Percentiles rank a stretch among this genome's conserved stretches.
Evolutionary conservation across 148 eudicot genomes (phyloP).

Genomic region (Vaccinium vitisidaea): DNA sequence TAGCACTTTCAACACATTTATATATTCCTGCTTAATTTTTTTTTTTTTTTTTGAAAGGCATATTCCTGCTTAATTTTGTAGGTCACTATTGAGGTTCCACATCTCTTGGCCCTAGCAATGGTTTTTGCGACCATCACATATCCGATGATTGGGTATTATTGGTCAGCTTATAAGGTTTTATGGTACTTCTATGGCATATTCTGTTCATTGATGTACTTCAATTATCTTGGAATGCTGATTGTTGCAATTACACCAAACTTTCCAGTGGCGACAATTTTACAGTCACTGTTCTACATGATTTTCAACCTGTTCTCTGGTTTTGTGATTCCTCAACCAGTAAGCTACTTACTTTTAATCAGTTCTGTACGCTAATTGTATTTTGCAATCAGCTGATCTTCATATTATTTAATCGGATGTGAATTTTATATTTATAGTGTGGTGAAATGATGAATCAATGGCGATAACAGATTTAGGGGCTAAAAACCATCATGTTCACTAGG

Average conservation of each 20-base stretch:
- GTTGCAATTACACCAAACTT: slow-evolving; percentile 28
- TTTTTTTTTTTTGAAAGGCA: no score
- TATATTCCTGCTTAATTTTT: not conserved
- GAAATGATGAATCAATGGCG: not conserved
- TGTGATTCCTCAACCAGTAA: slow-evolving; percentile 68
- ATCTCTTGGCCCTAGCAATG: slow-evolving; percentile 45
- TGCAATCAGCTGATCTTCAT: not conserved
- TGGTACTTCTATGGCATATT: slow-evolving; percentile 17
- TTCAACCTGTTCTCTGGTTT: slow-evolving; percentile 68
- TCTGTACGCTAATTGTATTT: not conserved
- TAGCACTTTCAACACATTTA: not conserved
- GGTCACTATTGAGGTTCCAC: slow-evolving; percentile 56
- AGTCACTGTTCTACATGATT: slow-evolving; percentile 42
- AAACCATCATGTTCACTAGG: not conserved
- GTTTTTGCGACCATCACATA: slow-evolving; percentile 32
- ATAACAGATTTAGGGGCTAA: not conserved
- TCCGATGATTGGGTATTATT: not conserved
- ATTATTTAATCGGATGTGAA: not conserved
- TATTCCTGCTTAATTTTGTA: not conserved
- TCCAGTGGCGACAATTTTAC: slow-evolving; percentile 47
- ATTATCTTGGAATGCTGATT: slow-evolving; percentile 69
- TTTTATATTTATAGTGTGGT: not conserved
- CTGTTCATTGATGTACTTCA: slow-evolving; percentile 57
- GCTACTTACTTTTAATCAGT: slow-evolving; percentile 19
- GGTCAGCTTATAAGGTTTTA: not conserved